These are phyloP conservation scores for Prunus davidiana DNA, from an alignment of 306 rosid species.

Conservation along the genomic window DNA sequence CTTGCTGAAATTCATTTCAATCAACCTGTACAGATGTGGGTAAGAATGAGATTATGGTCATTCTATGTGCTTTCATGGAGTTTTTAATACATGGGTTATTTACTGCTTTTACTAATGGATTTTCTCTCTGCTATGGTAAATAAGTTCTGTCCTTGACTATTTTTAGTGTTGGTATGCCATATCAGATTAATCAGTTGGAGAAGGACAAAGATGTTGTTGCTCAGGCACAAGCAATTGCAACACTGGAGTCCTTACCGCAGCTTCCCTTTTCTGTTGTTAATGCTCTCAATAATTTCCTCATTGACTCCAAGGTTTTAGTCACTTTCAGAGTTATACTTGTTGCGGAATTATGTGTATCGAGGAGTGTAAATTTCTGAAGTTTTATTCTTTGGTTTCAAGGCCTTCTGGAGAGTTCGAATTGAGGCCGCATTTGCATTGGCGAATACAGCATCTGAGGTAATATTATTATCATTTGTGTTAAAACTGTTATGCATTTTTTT, in stretches of 20 bases:
- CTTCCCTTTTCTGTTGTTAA: constrained; percentile 79
- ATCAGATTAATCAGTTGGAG: constrained; percentile 94
- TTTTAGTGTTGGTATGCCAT: constrained; percentile 21
- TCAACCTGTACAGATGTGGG: constrained; percentile 99
- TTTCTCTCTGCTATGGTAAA: background rate
- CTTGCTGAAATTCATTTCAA: constrained; percentile 87
- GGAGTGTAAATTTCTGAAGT: constrained; percentile 21
- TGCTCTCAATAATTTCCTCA: constrained; percentile 81
- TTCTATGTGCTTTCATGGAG: background rate
- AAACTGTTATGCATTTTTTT: background rate
- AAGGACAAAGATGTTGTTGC: constrained; percentile 97
- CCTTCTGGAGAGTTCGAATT: constrained; percentile 88
- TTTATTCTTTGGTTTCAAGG: constrained; percentile 48
- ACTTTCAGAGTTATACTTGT: constrained; percentile 13
- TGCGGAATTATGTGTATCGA: constrained; percentile 6
- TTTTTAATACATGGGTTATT: background rate
- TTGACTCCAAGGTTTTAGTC: constrained; percentile 75
- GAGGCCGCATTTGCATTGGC: constrained; percentile 99
- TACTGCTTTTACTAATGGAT: background rate
- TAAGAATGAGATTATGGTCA: constrained; percentile 48
- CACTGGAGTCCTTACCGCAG: constrained; percentile 72
- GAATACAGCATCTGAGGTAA: constrained; percentile 88
- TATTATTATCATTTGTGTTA: constrained; percentile 15
- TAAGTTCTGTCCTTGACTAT: constrained; percentile 26
- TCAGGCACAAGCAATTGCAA: constrained; percentile 89